Conservation (phyloP, 306 rosid species). For the Vigna hirtella region DNA sequence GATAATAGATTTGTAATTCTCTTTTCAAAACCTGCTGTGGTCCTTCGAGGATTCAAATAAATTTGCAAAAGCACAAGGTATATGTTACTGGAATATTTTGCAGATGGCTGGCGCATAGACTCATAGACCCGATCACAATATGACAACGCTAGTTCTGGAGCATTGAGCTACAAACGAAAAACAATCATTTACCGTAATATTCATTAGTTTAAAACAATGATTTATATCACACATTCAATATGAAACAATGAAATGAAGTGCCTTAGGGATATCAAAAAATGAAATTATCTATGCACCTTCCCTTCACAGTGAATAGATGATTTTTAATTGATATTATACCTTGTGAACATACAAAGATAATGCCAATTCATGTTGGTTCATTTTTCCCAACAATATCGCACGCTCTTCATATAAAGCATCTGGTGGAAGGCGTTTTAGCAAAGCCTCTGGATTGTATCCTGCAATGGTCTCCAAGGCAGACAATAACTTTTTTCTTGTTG, state of each 20-base stretch:
- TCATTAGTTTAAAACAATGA: slow-evolving; percentile 30
- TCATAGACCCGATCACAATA: slow-evolving; percentile 93
- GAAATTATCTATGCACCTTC: slow-evolving; percentile 11
- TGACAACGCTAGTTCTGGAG: slow-evolving; percentile 88
- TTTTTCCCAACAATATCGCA: slow-evolving; percentile 88
- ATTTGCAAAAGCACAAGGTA: slow-evolving; percentile 90
- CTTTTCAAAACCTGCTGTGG: slow-evolving; percentile 77
- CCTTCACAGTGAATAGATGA: slow-evolving; percentile 7
- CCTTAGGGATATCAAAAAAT: slow-evolving; percentile 35
- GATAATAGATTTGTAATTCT: slow-evolving; percentile 76
- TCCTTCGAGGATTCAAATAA: slow-evolving; percentile 86
- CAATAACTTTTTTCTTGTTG: slow-evolving; percentile 83
- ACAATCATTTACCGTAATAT: slow-evolving; percentile 33
- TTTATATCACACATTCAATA: slow-evolving; percentile 19
- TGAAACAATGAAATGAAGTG: slow-evolving; percentile 35
- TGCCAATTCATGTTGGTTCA: slow-evolving; percentile 98
- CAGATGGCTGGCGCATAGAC: slow-evolving; percentile 65
- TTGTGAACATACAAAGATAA: slow-evolving; percentile 89
- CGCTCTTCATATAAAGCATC: slow-evolving; percentile 96
- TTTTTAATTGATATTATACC: slow-evolving; percentile 57
- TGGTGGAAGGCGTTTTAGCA: slow-evolving; percentile 81
- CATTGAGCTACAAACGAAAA: slow-evolving; percentile 72
- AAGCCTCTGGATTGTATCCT: slow-evolving; percentile 86
- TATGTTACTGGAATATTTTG: slow-evolving; percentile 74
- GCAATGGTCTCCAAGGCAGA: slow-evolving; percentile 85